phyloP scores from a whole-genome alignment of 2,329 filamentous ascomycete species.

The Fusarium setosum region DNA sequence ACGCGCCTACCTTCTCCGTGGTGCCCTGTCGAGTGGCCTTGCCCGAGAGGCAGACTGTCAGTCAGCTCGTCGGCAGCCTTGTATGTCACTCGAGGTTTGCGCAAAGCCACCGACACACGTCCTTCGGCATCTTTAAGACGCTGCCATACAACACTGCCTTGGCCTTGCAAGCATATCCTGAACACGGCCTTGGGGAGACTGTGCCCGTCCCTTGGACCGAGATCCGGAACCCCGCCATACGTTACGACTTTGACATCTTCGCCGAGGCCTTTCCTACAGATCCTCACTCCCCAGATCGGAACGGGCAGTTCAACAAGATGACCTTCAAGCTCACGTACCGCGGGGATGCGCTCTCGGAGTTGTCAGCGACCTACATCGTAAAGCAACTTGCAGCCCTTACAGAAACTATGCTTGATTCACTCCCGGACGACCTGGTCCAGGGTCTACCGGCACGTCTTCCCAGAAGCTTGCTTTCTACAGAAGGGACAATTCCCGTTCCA shows the following conservation, averaged over 20 bases:
- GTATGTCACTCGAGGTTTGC: neutral
- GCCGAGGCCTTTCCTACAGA: slow-evolving; percentile 15
- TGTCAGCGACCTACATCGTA: neutral
- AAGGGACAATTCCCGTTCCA: neutral
- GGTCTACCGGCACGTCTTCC: neutral
- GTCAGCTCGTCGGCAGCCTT: neutral
- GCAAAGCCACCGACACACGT: slow-evolving; percentile 5
- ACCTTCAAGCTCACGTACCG: slow-evolving; percentile 26
- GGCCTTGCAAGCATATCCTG: slow-evolving; percentile 12
- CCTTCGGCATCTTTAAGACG: slow-evolving; percentile 20
- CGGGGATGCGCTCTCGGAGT: neutral
- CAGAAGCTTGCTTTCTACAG: slow-evolving; percentile 1
- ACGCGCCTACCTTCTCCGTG: slow-evolving; percentile 23
- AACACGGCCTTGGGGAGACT: neutral
- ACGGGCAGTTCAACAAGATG: neutral
- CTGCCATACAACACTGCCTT: slow-evolving; percentile 25
- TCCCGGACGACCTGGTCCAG: slow-evolving; percentile 2
- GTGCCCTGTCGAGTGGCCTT: slow-evolving; percentile 15
- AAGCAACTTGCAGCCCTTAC: slow-evolving; percentile 15
- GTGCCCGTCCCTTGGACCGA: slow-evolving; percentile 1
- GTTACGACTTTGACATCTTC: slow-evolving; percentile 28
- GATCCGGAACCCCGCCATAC: slow-evolving; percentile 15
- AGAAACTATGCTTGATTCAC: neutral
- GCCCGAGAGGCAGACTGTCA: neutral
- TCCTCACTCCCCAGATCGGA: neutral